Base-by-base conservation (phyloP, 768 basidiomycete species). In the Myochromella boudieri region DNA sequence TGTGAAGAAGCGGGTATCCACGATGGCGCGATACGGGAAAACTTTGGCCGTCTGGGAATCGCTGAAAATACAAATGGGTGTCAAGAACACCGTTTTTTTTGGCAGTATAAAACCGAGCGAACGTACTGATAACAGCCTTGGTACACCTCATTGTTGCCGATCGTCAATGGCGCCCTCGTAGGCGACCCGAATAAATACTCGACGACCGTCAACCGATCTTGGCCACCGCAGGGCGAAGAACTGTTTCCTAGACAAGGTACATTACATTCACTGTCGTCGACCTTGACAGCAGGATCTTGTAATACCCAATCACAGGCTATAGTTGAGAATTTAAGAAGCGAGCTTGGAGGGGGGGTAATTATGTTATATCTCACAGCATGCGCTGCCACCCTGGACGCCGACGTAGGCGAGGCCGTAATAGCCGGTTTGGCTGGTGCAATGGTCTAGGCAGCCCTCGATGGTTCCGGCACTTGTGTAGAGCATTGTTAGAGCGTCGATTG, bases 71-170 rank as follows among this genome's bases (percentile, higher is more conserved):
- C 26, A 31, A 17, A n/a, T 34, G 18, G 8, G 3, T 1, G 12
- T 31, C 9, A 4, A 12, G 36, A 15, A 22, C 11, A 5, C 6
- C 5, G 21, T 34, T 34, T 34, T 14, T 6, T 34, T 22, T 32
- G 6, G 14, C 7, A 34, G 6, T 10, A 32, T 3, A 15, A n/a
- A 31, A 31, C 18, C 14, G 17, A 33, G 29, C 3, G 4, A 4
- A 45, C 46, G 24, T 39, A 53, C 52, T 41, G 38, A 4, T 48
- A 49, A 18, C 52, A 49, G 25, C 52, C 52, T 34, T 53, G 47
- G 20, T 53, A 48, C 5, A n/a, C 6, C 28, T 47, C 52, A 53
- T 20, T 40, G 37, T 11, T 37, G n/a, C 15, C 45, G 6, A 53
- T 26, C 7, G 12, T 46, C 25, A 25, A 27, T 0, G 52, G 52